Percentiles rank a stretch among this genome's conserved stretches.
phyloP scores from a whole-genome alignment of 2,329 filamentous ascomycete genomes.

The Dactylellina drechsleri region DNA sequence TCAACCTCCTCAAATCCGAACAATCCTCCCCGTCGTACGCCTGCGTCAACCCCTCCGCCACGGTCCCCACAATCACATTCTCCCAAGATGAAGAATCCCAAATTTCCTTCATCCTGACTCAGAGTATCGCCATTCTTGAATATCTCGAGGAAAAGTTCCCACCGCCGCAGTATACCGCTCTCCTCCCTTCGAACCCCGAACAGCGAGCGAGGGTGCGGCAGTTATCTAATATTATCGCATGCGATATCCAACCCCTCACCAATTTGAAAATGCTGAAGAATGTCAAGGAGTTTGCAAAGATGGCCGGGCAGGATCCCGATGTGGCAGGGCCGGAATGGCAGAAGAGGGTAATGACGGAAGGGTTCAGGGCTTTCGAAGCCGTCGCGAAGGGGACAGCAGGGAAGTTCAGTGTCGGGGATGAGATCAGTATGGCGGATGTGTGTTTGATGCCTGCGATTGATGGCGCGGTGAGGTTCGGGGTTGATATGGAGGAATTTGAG shows the following conservation, averaged over 20 bases:
- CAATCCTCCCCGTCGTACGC: constrained; percentile 65
- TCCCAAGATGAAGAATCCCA: constrained; percentile 56
- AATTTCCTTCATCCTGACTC: constrained; percentile 64
- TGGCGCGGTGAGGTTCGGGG: constrained; percentile 68
- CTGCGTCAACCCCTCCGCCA: constrained; percentile 67
- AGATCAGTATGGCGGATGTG: constrained; percentile 69
- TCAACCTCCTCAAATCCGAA: constrained; percentile 69
- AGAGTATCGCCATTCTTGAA: constrained; percentile 71
- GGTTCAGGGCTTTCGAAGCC: constrained; percentile 69
- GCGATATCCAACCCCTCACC: constrained; percentile 71
- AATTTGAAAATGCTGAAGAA: constrained; percentile 68
- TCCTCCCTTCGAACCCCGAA: constrained; percentile 64
- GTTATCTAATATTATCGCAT: constrained; percentile 67
- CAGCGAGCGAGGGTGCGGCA: constrained; percentile 67
- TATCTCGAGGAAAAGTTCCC: constrained; percentile 70
- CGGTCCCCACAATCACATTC: constrained; percentile 68
- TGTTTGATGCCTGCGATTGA: constrained; percentile 70
- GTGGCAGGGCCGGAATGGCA: constrained; percentile 64
- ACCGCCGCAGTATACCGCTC: constrained; percentile 58
- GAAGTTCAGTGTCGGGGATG: constrained; percentile 68
- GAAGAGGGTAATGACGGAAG: constrained; percentile 66
- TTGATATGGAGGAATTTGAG: constrained; percentile 67
- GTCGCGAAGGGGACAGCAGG: constrained; percentile 63
- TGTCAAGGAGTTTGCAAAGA: constrained; percentile 64
- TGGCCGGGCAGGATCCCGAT: constrained; percentile 59